These are phyloP conservation scores for Naegleria gruberi DNA, from an alignment of 208 protist species.

Conservation along the genomic window DNA sequence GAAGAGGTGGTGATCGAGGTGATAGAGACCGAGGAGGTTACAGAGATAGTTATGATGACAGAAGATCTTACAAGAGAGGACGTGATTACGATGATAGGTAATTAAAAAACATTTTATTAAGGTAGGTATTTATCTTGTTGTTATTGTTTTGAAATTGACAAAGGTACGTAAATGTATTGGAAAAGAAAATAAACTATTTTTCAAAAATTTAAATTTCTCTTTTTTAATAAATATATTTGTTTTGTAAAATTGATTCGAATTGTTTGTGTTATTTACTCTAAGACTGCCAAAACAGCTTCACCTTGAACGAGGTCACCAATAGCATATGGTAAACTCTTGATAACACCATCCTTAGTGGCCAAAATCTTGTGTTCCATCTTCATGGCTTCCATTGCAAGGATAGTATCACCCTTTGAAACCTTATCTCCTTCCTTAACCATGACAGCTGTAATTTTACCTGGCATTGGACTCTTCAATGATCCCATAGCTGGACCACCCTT, in stretches of 20 bases:
- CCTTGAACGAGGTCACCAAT: not conserved
- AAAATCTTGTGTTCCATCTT: constrained; percentile 82
- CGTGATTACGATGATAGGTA: too few relatives aligned
- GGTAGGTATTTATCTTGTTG: too few relatives aligned
- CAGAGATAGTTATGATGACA: not conserved
- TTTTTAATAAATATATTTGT: too few relatives aligned
- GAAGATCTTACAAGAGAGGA: too few relatives aligned
- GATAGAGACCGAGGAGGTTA: not conserved
- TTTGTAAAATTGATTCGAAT: not conserved
- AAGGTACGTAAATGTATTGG: too few relatives aligned
- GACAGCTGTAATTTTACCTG: constrained; percentile 75
- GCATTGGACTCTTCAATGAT: constrained; percentile 70
- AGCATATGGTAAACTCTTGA: constrained; percentile 34
- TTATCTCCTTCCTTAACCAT: constrained; percentile 57
- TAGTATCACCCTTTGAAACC: constrained; percentile 64
- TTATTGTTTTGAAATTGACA: too few relatives aligned
- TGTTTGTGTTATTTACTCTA: constrained; percentile 12
- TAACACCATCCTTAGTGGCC: constrained; percentile 42
- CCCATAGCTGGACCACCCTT: not conserved
- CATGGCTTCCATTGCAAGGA: constrained; percentile 88
- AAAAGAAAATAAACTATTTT: too few relatives aligned
- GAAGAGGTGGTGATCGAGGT: not conserved
- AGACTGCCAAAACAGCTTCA: not conserved
- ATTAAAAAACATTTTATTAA: too few relatives aligned
- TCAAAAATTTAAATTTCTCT: too few relatives aligned